Conservation (phyloP, 2,329 filamentous ascomycete genomes). For the Fusarium hostae region DNA sequence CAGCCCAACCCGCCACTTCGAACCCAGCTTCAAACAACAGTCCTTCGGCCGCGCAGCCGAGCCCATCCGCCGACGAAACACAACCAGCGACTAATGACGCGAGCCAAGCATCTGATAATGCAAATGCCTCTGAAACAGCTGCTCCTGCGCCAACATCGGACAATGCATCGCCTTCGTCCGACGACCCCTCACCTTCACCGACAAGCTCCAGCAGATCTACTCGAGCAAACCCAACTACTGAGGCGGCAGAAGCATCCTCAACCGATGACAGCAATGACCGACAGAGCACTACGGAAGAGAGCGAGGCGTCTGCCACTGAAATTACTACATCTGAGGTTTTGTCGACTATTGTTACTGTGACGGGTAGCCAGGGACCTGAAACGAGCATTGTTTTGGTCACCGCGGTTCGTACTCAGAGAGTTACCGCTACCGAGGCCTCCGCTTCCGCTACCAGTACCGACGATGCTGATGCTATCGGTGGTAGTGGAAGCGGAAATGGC, state of each 20-base stretch:
- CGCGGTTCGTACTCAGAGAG: slow-evolving; percentile 37
- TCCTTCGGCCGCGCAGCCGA: slow-evolving; percentile 14
- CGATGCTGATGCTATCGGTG: slow-evolving; percentile 45
- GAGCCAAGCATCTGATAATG: slow-evolving; percentile 12
- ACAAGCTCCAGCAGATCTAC: slow-evolving; percentile 1
- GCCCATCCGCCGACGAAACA: slow-evolving; percentile 8
- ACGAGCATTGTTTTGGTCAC: slow-evolving; percentile 46
- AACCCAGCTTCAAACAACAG: slow-evolving; percentile 11
- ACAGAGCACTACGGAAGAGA: slow-evolving; percentile 21
- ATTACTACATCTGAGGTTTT: slow-evolving; percentile 27
- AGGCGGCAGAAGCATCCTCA: slow-evolving; percentile 18
- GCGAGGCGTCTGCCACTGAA: slow-evolving; percentile 18
- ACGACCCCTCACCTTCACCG: slow-evolving; percentile 5
- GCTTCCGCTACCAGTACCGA: slow-evolving; percentile 43
- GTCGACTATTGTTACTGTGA: slow-evolving; percentile 42
- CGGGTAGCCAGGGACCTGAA: slow-evolving; percentile 29
- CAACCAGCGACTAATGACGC: slow-evolving; percentile 10
- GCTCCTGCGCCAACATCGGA: slow-evolving; percentile 17
- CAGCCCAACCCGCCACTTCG: slow-evolving; percentile 16
- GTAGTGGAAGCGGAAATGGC: slow-evolving; percentile 30
- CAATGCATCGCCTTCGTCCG: slow-evolving; percentile 19
- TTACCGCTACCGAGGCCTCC: slow-evolving; percentile 19
- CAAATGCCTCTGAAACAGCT: slow-evolving; percentile 12
- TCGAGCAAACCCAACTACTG: slow-evolving; percentile 22
- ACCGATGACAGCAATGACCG: slow-evolving; percentile 22